Percentiles rank a stretch among this genome's conserved stretches.
Conservation (phyloP, 257 asterid genomes). For the Fraxinus cuspidata region DNA sequence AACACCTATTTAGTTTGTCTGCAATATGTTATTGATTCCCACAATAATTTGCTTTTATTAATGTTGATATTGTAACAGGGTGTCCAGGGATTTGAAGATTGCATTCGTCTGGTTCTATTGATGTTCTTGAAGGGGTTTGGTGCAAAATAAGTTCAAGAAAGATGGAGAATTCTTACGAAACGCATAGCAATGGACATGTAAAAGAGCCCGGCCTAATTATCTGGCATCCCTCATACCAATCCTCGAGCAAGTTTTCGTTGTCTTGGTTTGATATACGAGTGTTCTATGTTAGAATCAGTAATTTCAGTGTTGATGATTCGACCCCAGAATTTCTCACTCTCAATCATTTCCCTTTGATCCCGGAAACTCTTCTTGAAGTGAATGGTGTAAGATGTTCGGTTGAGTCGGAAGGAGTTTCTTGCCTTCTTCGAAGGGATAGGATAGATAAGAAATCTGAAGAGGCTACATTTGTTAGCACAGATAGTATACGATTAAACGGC, state of each 20-base stretch:
- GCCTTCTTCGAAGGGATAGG: constrained; percentile 70
- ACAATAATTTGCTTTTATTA: not conserved
- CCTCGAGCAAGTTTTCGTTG: not conserved
- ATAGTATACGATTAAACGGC: constrained; percentile 64
- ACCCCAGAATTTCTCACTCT: constrained; percentile 74
- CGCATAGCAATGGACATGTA: not conserved
- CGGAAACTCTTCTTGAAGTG: constrained; percentile 74
- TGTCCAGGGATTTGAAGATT: not conserved
- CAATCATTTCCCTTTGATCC: constrained; percentile 64
- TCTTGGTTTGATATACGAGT: constrained; percentile 42
- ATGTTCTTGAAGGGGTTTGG: not conserved
- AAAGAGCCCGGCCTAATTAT: not conserved
- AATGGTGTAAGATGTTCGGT: constrained; percentile 66
- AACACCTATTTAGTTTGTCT: not conserved
- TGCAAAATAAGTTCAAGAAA: constrained; percentile 4
- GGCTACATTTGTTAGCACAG: constrained; percentile 85
- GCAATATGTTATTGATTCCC: not conserved
- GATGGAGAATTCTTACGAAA: constrained; percentile 4
- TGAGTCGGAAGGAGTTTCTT: constrained; percentile 62
- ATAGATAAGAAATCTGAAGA: constrained; percentile 85
- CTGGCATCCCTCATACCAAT: not conserved
- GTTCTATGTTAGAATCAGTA: constrained; percentile 78
- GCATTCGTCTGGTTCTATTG: not conserved
- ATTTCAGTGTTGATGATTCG: constrained; percentile 59
- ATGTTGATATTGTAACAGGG: not conserved